These are phyloP conservation scores for Candida tibetensis DNA, from an alignment of 805 yeast genomes.

Conservation along the genomic window DNA sequence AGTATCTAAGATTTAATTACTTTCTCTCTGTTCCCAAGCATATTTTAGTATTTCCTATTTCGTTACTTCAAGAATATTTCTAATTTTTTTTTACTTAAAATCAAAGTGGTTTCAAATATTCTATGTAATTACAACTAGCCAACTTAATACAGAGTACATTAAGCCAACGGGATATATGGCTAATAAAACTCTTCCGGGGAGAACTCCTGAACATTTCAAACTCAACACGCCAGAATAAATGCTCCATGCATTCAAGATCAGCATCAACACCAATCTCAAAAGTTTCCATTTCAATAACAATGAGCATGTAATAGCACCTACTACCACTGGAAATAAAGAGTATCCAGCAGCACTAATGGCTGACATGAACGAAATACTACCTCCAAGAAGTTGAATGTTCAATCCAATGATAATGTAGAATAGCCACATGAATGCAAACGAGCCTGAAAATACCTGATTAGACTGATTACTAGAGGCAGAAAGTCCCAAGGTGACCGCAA, in stretches of 20 bases:
- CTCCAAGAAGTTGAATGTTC: constrained; percentile 62
- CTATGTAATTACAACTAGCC: constrained; percentile 62
- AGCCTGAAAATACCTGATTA: constrained; percentile 56
- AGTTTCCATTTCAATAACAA: constrained; percentile 47
- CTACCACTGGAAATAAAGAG: constrained; percentile 62
- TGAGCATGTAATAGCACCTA: constrained; percentile 49
- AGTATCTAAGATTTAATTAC: too few species aligned
- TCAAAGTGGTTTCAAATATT: too few species aligned
- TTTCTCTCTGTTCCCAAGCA: too few species aligned
- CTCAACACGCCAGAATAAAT: constrained; percentile 61
- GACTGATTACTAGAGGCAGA: constrained; percentile 45
- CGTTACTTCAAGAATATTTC: not conserved
- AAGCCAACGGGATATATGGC: constrained; percentile 68
- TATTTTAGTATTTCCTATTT: not conserved
- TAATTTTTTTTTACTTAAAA: not conserved
- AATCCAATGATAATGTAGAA: constrained; percentile 59
- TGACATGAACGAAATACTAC: constrained; percentile 61
- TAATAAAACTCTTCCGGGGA: constrained; percentile 56
- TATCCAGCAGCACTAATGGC: constrained; percentile 72
- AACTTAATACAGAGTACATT: constrained; percentile 59
- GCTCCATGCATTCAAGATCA: constrained; percentile 57
- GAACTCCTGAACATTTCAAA: constrained; percentile 62
- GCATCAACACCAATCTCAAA: constrained; percentile 46
- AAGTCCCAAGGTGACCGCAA: constrained; percentile 52
- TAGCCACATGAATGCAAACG: constrained; percentile 62